Evolutionary conservation across 2,329 filamentous ascomycete genomes (phyloP).

Genomic region (Talaromyces islandicus): DNA sequence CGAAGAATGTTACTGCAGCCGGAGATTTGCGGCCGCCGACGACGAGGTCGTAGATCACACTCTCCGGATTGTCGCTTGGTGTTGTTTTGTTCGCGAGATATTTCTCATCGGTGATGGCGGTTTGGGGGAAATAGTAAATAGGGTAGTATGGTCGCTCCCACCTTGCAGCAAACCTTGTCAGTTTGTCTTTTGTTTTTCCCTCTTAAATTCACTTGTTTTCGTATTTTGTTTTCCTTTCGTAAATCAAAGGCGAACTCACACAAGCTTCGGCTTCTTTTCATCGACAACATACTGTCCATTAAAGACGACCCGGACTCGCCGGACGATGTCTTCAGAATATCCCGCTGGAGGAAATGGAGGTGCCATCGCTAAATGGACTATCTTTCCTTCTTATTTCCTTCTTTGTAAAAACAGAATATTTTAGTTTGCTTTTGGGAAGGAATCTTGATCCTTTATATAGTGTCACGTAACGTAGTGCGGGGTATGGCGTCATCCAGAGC

Average conservation of each 20-base stretch:
- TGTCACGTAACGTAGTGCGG: neutral
- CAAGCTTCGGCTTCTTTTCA: constrained; percentile 6
- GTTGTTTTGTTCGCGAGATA: constrained; percentile 3
- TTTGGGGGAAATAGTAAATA: constrained; percentile 5
- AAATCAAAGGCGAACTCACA: constrained; percentile 3
- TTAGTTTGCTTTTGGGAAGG: neutral
- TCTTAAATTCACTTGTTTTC: neutral
- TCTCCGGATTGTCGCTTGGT: neutral
- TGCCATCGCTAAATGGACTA: no score
- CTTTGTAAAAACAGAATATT: neutral
- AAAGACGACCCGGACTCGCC: constrained; percentile 10
- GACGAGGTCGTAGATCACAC: constrained; percentile 2
- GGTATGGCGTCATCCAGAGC: neutral
- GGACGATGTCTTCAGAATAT: constrained; percentile 11
- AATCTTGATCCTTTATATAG: neutral
- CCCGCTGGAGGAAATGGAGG: constrained; percentile 9
- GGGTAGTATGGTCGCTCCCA: constrained; percentile 9
- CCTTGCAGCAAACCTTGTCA: neutral
- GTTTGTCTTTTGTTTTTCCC: neutral
- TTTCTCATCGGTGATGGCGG: neutral
- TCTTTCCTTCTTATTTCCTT: neutral
- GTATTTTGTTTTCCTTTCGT: no score
- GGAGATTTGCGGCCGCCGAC: constrained; percentile 1
- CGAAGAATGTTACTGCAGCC: constrained; percentile 1
- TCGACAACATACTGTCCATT: constrained; percentile 10